Evolutionary conservation across 805 yeast genomes (phyloP).

Genomic region (Vanderwaltozyma yarrowii): DNA sequence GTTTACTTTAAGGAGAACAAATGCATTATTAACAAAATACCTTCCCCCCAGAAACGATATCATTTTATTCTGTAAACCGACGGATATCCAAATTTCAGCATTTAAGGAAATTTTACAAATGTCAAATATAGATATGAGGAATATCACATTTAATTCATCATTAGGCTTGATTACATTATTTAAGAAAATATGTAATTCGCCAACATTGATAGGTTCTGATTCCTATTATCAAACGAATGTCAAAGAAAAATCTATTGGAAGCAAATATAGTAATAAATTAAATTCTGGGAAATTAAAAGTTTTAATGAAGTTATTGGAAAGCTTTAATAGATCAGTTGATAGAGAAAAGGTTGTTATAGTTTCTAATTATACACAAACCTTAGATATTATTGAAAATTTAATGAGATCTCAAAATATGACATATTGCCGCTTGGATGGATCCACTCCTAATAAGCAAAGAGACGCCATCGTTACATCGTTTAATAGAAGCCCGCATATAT

Average conservation of each 20-base stretch:
- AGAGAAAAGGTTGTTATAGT: conserved; percentile 76
- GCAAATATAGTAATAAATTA: conserved; percentile 13
- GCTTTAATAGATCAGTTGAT: conserved; percentile 31
- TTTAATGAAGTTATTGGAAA: conserved; percentile 45
- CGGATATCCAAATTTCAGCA: conserved; percentile 44
- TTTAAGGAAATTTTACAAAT: conserved; percentile 39
- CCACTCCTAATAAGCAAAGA: conserved; percentile 59
- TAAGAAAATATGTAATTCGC: conserved; percentile 78
- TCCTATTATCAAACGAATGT: conserved; percentile 15
- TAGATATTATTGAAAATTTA: conserved; percentile 60
- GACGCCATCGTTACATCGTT: conserved; percentile 58
- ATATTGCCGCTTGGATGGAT: conserved; percentile 70
- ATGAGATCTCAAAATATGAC: conserved; percentile 39
- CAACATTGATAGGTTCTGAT: conserved; percentile 49
- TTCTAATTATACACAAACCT: conserved; percentile 79
- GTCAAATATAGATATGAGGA: conserved; percentile 21
- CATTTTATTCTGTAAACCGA: conserved; percentile 70
- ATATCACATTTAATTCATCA: conserved; percentile 32
- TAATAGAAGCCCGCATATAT: conserved; percentile 39
- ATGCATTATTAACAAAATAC: conserved; percentile 43
- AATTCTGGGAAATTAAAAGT: conserved; percentile 57
- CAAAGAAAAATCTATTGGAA: conserved; percentile 3
- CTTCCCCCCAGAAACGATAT: conserved; percentile 69
- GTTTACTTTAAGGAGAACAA: conserved; percentile 67
- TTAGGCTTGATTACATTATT: conserved; percentile 62